Percentiles rank a stretch among this genome's conserved stretches.
phyloP scores from a whole-genome alignment of 2,329 filamentous ascomycete species.

The Aspergillus sp. region DNA sequence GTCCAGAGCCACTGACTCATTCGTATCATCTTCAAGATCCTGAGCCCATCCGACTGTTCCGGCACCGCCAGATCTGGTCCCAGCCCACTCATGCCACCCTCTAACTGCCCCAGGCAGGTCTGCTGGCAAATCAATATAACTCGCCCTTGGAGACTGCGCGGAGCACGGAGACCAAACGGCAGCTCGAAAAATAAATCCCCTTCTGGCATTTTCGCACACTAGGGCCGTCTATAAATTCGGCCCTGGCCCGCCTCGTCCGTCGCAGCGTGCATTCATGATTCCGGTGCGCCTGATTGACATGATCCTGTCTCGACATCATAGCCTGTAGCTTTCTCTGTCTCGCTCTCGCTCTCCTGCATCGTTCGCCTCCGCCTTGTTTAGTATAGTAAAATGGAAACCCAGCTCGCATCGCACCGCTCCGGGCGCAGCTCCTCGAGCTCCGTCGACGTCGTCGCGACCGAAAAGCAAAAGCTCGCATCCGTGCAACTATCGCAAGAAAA shows the following conservation, averaged over 20 bases:
- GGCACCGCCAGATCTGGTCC: conserved; percentile 23
- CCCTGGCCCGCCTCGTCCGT: conserved; percentile 7
- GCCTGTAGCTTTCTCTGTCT: background rate
- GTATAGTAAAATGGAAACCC: conserved; percentile 12
- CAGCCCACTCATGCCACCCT: conserved; percentile 18
- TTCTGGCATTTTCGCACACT: conserved; percentile 1
- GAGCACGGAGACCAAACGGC: background rate
- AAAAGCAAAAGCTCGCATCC: conserved; percentile 24
- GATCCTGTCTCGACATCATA: background rate
- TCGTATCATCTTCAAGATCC: conserved; percentile 4
- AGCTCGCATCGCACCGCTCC: conserved; percentile 22
- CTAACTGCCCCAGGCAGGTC: conserved; percentile 24
- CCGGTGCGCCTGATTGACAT: background rate
- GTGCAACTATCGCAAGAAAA: conserved; percentile 4
- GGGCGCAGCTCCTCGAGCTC: conserved; percentile 31
- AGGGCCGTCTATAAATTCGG: conserved; percentile 20
- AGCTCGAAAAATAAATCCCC: conserved; percentile 8
- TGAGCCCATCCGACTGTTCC: conserved; percentile 20
- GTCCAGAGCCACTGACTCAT: conserved; percentile 4
- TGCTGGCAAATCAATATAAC: conserved; percentile 22
- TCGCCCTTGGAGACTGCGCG: conserved; percentile 10
- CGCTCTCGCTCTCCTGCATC: too few species aligned
- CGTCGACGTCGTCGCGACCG: conserved; percentile 23
- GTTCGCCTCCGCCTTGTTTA: too few species aligned
- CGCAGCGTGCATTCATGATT: background rate